Base-by-base conservation (phyloP, 495 filamentous ascomycete genomes). In the Xylaria palmicola region DNA sequence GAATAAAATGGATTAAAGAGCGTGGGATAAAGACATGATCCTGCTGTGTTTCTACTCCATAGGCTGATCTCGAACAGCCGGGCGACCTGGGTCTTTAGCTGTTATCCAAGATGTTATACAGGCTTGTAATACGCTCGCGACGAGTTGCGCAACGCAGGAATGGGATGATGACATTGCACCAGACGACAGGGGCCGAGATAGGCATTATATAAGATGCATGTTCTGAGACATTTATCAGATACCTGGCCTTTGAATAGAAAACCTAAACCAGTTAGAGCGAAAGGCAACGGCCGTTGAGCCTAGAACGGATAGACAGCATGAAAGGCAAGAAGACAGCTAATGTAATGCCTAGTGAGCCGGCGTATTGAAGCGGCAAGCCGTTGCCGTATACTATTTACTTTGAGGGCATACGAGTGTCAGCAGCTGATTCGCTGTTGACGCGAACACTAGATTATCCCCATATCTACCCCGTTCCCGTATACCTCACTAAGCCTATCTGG, bases 91-190 rank as follows among this genome's bases (percentile, higher is more conserved):
- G 19, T 43, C 37, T 43, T 26, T 56, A 8, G 44, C 27, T 43
- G 53, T 34, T 43, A 40, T 27, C 36, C 29, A 13, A 15, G 15
- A 41, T n/a, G n/a, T 36, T 27, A 29, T 29, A 13, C 20, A 41
- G 22, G 2, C 51, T 39, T 17, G 36, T 40, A 24, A 44, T 43
- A 56, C 34, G 39, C 26, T 56, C 39, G 32, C 39, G 53, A 56
- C 53, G 34, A n/a, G 44, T 56, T 44, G 53, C 53, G 53, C 53
- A 56, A 56, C 53, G 27, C 44, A 1, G 39, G 36, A 56, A 27
- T 17, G 37, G 22, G 10, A 56, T 44, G 53, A 24, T 44, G 53
- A 29, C 53, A 56, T 56, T 22, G 4, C 51, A 55, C 26, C 13
- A 22, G 0, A 20, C 34, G n/a, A 37, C 30, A 32, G 8, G 53